Evolutionary conservation across 495 filamentous ascomycete species (phyloP).

Genomic region (Aspergillus sparsus): DNA sequence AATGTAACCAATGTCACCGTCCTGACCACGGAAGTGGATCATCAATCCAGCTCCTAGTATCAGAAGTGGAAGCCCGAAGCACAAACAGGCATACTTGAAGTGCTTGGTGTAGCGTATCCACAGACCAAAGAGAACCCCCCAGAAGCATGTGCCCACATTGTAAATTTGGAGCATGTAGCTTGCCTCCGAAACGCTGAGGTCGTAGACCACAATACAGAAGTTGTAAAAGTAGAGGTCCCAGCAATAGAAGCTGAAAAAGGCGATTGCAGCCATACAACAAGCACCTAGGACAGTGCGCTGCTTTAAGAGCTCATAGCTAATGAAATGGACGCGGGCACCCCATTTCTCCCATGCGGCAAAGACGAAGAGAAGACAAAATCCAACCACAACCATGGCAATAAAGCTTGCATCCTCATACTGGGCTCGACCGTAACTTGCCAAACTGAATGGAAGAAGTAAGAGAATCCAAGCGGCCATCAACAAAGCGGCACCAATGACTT

Average conservation of each 20-base stretch:
- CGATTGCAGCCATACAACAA: constrained; percentile 52
- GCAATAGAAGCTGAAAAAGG: constrained; percentile 66
- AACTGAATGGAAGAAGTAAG: constrained; percentile 64
- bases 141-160: constrained; percentile 67
- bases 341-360: constrained; percentile 63
- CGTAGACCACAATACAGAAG: constrained; percentile 72
- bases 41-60: constrained; percentile 66
- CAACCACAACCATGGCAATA: constrained; percentile 60
- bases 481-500: constrained; percentile 57
- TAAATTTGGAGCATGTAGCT: constrained; percentile 70
- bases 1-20: constrained; percentile 61
- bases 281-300: constrained; percentile 67
- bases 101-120: constrained; percentile 56
- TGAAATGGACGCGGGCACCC: constrained; percentile 56
- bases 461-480: constrained; percentile 59
- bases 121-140: constrained; percentile 55
- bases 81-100: constrained; percentile 59
- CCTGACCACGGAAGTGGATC: constrained; percentile 67
- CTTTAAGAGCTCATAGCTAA: constrained; percentile 59
- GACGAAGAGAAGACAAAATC: constrained; percentile 53
- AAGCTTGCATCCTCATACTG: constrained; percentile 55
- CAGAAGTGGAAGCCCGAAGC: constrained; percentile 62
- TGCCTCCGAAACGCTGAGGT: constrained; percentile 54
- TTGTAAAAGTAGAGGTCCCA: constrained; percentile 69
- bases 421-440: constrained; percentile 46